These are phyloP conservation scores for Spongiforma sp. DNA, from an alignment of 1,284 basidiomycete genomes.

Conservation along the genomic window DNA sequence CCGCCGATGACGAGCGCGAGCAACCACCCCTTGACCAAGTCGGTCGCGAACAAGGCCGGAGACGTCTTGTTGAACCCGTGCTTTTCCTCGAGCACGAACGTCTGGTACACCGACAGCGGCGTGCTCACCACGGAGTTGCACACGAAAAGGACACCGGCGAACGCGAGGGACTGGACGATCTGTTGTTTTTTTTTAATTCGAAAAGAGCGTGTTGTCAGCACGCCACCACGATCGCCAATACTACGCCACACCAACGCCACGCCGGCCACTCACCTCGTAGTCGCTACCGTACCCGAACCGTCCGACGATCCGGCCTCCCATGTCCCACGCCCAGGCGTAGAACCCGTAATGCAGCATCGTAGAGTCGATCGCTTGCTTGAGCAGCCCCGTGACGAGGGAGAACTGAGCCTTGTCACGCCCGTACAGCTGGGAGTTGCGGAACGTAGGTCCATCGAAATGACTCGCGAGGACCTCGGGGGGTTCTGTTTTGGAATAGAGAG, in stretches of 20 bases:
- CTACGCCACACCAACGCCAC: too few relatives aligned
- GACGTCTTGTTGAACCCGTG: conserved; percentile 99
- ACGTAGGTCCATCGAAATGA: conserved; percentile 78
- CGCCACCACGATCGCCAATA: too few relatives aligned
- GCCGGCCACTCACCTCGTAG: conserved; percentile 61
- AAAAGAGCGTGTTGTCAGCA: too few relatives aligned
- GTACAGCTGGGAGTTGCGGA: conserved; percentile 91
- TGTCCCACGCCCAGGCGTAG: conserved; percentile 82
- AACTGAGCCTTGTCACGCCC: conserved; percentile 93
- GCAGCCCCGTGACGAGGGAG: conserved; percentile 73
- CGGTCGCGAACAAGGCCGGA: conserved; percentile 71
- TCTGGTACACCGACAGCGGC: conserved; percentile 83
- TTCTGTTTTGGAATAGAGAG: conserved; percentile 77
- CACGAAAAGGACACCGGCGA: conserved; percentile 71
- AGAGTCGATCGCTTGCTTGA: conserved; percentile 77
- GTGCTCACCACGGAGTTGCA: conserved; percentile 72
- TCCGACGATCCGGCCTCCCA: conserved; percentile 56
- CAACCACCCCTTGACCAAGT: conserved; percentile 82
- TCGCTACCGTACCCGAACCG: conserved; percentile 66
- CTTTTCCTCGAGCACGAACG: conserved; percentile 93
- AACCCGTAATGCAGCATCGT: conserved; percentile 75
- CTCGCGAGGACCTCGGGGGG: conserved; percentile 78
- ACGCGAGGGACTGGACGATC: conserved; percentile 87
- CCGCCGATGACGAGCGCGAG: conserved; percentile 81
- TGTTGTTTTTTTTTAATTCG: neutral